phyloP scores from a whole-genome alignment of 768 basidiomycete genomes.

The Russula sp. region DNA sequence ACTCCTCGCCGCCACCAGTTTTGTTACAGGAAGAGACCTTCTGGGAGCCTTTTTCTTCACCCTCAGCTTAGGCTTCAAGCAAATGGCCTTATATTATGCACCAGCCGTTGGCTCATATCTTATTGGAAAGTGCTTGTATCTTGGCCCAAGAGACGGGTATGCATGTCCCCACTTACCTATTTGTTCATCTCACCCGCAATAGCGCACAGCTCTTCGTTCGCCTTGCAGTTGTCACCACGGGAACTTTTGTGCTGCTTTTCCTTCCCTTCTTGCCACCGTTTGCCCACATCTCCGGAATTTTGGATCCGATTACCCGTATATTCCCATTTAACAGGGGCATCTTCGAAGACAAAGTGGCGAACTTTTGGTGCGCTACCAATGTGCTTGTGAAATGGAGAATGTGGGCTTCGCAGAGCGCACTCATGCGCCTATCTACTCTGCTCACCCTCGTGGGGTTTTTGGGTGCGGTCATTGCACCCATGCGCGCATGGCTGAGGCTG shows the following conservation, averaged over 20 bases:
- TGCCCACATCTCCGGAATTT: constrained; percentile 39
- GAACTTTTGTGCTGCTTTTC: constrained; percentile 66
- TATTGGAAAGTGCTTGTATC: constrained; percentile 80
- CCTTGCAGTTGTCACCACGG: constrained; percentile 54
- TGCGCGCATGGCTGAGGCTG: constrained; percentile 36
- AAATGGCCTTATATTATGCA: constrained; percentile 93
- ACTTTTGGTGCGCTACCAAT: constrained; percentile 95
- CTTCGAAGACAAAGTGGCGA: constrained; percentile 95
- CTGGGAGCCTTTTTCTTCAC: constrained; percentile 77
- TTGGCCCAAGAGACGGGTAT: constrained; percentile 69
- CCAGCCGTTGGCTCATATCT: constrained; percentile 90
- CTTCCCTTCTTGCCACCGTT: constrained; percentile 75
- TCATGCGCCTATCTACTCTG: constrained; percentile 60
- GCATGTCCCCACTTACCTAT: constrained; percentile 25
- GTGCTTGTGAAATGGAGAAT: constrained; percentile 81
- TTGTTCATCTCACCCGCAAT: constrained; percentile 1
- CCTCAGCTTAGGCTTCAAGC: constrained; percentile 86
- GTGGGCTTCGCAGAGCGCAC: constrained; percentile 40
- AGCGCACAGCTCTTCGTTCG: constrained; percentile 52
- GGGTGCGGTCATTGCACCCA: constrained; percentile 47
- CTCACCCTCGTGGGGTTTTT: constrained; percentile 69
- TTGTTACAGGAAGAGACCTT: constrained; percentile 63
- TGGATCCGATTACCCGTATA: constrained; percentile 70
- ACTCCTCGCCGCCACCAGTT: constrained; percentile 60
- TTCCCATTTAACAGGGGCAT: constrained; percentile 90